phyloP scores from a whole-genome alignment of 495 filamentous ascomycete species.

The Melanomma pulvis-pyrius region DNA sequence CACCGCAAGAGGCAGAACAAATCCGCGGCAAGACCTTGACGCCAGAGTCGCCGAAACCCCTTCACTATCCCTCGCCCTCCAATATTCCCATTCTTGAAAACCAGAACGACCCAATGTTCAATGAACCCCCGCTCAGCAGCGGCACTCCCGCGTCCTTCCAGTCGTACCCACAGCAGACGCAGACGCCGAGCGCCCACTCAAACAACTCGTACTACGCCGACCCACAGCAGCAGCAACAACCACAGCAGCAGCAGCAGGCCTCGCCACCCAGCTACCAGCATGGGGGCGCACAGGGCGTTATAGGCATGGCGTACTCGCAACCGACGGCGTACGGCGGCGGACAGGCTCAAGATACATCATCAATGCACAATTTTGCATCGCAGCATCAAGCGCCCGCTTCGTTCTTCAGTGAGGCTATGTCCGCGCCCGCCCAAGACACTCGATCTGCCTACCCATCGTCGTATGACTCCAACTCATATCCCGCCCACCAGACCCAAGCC shows the following conservation, averaged over 20 bases:
- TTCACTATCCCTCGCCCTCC: constrained; percentile 69
- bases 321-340: constrained; percentile 22
- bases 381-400: constrained; percentile 25
- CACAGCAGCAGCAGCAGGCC: background rate
- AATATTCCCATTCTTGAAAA: constrained; percentile 73
- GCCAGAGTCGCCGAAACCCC: constrained; percentile 71
- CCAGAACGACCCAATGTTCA: constrained; percentile 73
- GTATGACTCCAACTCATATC: constrained; percentile 35
- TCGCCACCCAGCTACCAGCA: constrained; percentile 21
- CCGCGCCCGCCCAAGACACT: constrained; percentile 28
- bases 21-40: constrained; percentile 70
- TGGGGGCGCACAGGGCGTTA: constrained; percentile 11
- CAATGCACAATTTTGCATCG: constrained; percentile 31
- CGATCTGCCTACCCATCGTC: constrained; percentile 32
- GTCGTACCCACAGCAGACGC: constrained; percentile 28
- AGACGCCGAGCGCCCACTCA: constrained; percentile 33
- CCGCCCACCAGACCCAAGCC: constrained; percentile 25
- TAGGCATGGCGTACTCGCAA: constrained; percentile 23
- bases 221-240: constrained; percentile 10
- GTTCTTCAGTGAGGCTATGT: constrained; percentile 31
- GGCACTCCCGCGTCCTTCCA: constrained; percentile 37
- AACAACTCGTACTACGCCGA: constrained; percentile 31
- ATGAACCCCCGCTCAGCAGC: constrained; percentile 59
- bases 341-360: constrained; percentile 34
- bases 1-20: constrained; percentile 65